phyloP scores from a whole-genome alignment of 1,284 basidiomycete species.

The Tylopilus sp. region DNA sequence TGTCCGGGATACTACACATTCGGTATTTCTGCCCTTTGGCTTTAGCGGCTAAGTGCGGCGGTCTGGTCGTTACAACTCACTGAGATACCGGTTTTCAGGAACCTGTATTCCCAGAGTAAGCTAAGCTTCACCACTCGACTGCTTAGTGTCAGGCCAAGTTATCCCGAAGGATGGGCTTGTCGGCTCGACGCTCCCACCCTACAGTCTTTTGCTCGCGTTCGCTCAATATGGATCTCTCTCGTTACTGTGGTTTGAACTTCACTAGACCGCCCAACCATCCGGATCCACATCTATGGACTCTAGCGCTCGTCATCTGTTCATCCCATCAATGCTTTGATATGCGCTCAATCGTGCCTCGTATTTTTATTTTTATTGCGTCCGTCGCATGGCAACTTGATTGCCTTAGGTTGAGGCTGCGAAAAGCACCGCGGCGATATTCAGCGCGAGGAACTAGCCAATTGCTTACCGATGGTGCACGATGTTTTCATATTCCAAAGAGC shows the following conservation, averaged over 20 bases:
- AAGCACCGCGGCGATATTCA: constrained; percentile 18
- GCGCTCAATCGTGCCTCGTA: constrained; percentile 19
- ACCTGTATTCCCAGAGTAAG: constrained; percentile 22
- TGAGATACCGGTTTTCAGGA: constrained; percentile 22
- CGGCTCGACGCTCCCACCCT: constrained; percentile 1
- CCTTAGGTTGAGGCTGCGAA: constrained; percentile 16
- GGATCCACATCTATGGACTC: constrained; percentile 19
- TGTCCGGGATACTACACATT: too few relatives aligned
- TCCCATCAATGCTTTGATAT: constrained; percentile 22
- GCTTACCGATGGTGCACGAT: not conserved
- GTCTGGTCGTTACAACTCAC: too few relatives aligned
- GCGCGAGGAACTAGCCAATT: constrained; percentile 13
- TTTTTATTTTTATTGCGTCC: constrained; percentile 10
- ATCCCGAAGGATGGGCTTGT: constrained; percentile 16
- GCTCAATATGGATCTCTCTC: constrained; percentile 17
- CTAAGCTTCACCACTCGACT: not conserved
- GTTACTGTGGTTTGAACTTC: constrained; percentile 23
- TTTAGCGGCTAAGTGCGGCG: too few relatives aligned
- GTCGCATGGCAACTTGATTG: constrained; percentile 1
- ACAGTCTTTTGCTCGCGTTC: constrained; percentile 14
- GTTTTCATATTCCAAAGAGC: constrained; percentile 13
- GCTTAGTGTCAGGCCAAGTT: not conserved
- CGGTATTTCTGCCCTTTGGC: too few relatives aligned
- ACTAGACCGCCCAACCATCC: constrained; percentile 1
- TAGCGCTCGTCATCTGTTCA: constrained; percentile 15